A percentile compares a stretch with the other conserved stretches of the same genome.
phyloP scores from a whole-genome alignment of 805 yeast species.

The Yamadazyma tumulicola region DNA sequence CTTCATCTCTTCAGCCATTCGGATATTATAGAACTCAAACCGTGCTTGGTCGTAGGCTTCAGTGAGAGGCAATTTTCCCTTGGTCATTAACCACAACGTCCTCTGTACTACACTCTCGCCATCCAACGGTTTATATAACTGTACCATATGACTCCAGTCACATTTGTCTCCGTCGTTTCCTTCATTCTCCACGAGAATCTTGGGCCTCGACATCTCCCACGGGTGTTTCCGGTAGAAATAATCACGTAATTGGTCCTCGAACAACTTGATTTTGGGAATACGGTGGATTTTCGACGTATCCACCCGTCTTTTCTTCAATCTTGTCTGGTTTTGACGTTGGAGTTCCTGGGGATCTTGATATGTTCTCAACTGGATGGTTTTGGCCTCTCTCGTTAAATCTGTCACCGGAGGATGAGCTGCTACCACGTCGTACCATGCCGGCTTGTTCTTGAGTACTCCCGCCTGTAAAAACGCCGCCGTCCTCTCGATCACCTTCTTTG shows the following conservation, averaged over 20 bases:
- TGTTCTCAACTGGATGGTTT: conserved; percentile 24
- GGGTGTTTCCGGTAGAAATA: conserved; percentile 92
- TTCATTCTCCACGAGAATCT: conserved; percentile 70
- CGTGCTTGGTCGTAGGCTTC: conserved; percentile 85
- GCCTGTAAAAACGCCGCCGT: conserved; percentile 73
- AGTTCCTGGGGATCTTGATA: conserved; percentile 24
- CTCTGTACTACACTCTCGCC: conserved; percentile 66
- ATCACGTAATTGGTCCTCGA: conserved; percentile 79
- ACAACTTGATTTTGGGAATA: conserved; percentile 52
- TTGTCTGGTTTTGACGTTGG: conserved; percentile 35
- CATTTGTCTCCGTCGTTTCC: conserved; percentile 52
- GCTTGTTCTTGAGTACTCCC: conserved; percentile 67
- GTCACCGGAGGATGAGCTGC: conserved; percentile 77
- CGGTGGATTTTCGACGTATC: conserved; percentile 43
- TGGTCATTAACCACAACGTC: conserved; percentile 35
- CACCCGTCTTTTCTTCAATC: conserved; percentile 35
- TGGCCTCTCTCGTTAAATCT: conserved; percentile 50
- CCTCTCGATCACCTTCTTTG: conserved; percentile 72
- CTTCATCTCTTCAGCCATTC: conserved; percentile 82
- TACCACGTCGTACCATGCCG: conserved; percentile 88
- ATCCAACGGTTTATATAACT: conserved; percentile 69
- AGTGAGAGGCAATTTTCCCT: conserved; percentile 29
- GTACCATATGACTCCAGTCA: conserved; percentile 81
- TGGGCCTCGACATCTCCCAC: conserved; percentile 95
- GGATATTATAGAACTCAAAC: conserved; percentile 79